A percentile compares a stretch with the other conserved stretches of the same genome.
Conservation (phyloP, 176 grass and related monocot species). For the Juncus effusus region DNA sequence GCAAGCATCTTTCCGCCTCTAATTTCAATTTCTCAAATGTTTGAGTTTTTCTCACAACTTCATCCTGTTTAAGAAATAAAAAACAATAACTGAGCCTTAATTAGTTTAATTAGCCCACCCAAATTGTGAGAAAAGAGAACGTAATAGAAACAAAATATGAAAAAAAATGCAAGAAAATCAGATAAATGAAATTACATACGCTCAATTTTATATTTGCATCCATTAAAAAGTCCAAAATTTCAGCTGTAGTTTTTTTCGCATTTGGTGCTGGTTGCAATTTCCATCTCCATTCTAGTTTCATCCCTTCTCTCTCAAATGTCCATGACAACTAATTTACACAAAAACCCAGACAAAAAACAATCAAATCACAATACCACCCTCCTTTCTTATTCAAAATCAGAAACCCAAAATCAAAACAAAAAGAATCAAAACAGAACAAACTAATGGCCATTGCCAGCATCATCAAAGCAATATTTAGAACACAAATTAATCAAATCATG, state of each 20-base stretch:
- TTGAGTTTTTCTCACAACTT: slow-evolving; percentile 76
- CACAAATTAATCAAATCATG: background rate
- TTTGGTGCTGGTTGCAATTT: slow-evolving; percentile 69
- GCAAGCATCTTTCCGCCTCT: slow-evolving; percentile 81
- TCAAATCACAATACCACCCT: background rate
- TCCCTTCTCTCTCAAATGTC: slow-evolving; percentile 88
- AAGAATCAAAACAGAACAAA: too few species aligned
- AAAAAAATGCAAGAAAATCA: background rate
- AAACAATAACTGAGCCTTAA: background rate
- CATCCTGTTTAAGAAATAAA: slow-evolving; percentile 49
- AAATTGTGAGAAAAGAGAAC: background rate
- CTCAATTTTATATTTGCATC: slow-evolving; percentile 93
- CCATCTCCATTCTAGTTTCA: slow-evolving; percentile 92
- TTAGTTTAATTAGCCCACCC: slow-evolving; percentile 4
- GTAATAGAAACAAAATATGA: background rate
- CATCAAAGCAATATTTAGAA: slow-evolving; percentile 75
- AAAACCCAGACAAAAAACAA: background rate
- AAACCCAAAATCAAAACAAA: too few species aligned
- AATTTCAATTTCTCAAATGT: slow-evolving; percentile 69
- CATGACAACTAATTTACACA: slow-evolving; percentile 58
- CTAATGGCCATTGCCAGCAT: slow-evolving; percentile 52
- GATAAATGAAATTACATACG: slow-evolving; percentile 34
- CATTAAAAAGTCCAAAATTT: slow-evolving; percentile 86
- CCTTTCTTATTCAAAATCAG: too few species aligned
- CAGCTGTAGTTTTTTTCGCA: slow-evolving; percentile 52